phyloP scores from a whole-genome alignment of 768 basidiomycete genomes.

The Gloeophyllum trabeum region DNA sequence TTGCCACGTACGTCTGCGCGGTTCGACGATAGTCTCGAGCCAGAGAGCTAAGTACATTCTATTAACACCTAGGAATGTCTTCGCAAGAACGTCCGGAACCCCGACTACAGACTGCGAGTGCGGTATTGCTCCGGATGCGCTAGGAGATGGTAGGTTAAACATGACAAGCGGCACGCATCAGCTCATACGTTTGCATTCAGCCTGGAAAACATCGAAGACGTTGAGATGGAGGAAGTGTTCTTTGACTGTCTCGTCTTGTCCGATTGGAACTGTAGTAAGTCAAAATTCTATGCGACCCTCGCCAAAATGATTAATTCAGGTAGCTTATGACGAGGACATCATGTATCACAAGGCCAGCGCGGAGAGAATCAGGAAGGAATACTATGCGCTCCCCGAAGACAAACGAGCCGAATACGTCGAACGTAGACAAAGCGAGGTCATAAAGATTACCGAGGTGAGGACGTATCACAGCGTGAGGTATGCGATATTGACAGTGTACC shows the following conservation, averaged over 20 bases:
- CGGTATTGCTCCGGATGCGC: background rate
- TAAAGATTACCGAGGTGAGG: background rate
- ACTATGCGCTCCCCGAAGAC: background rate
- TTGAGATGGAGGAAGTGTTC: background rate
- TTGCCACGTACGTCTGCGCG: constrained; percentile 19
- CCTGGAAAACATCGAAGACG: background rate
- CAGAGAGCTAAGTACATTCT: no score
- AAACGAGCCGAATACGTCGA: background rate
- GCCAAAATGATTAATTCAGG: background rate
- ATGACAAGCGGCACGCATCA: background rate
- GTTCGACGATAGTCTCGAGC: background rate
- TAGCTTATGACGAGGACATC: background rate
- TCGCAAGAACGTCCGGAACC: background rate
- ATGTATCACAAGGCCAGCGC: background rate
- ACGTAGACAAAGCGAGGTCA: background rate
- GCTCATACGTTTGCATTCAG: background rate
- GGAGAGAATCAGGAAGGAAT: background rate
- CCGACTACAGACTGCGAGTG: background rate
- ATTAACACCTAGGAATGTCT: background rate
- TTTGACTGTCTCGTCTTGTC: background rate
- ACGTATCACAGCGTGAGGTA: background rate
- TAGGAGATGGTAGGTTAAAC: background rate
- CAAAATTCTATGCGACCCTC: background rate
- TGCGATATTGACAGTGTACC: background rate
- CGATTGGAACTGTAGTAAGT: background rate